These are phyloP conservation scores for Euphorbia lathyris DNA, from an alignment of 345 rosid genomes.

Conservation along the genomic window DNA sequence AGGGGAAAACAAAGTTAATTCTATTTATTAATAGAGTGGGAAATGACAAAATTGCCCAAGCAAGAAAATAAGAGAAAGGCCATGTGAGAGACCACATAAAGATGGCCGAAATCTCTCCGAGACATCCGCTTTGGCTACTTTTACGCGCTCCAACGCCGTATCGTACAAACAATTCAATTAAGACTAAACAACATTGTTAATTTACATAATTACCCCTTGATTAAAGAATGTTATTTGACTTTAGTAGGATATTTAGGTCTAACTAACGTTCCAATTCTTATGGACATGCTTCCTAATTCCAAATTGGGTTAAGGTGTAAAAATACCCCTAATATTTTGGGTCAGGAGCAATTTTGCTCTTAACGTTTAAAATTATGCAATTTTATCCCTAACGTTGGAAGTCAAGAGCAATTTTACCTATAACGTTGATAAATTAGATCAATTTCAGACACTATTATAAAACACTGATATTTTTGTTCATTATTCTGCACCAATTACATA, in stretches of 20 bases:
- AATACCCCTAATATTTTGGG: too few species aligned
- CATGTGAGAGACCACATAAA: neutral
- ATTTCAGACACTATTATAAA: too few species aligned
- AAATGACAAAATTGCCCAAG: neutral
- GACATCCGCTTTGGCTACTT: constrained; percentile 20
- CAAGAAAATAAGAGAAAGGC: neutral
- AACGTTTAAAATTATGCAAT: too few species aligned
- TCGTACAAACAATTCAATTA: neutral
- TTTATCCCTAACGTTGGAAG: too few species aligned
- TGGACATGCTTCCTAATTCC: neutral
- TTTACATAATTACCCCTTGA: constrained; percentile 15
- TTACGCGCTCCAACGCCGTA: constrained; percentile 13
- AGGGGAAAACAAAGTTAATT: too few species aligned
- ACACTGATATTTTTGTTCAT: too few species aligned
- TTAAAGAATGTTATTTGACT: constrained; percentile 9
- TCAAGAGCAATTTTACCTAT: too few species aligned
- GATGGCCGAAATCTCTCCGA: constrained; percentile 30
- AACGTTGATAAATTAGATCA: too few species aligned
- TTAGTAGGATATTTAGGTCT: neutral
- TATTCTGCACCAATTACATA: too few species aligned
- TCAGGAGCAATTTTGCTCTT: too few species aligned
- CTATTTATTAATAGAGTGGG: too few species aligned
- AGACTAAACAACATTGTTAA: neutral
- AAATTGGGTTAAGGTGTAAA: too few species aligned
- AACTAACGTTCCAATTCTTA: neutral